phyloP scores from a whole-genome alignment of 116 monocot genomes.

The Cymodocea nodosa region DNA sequence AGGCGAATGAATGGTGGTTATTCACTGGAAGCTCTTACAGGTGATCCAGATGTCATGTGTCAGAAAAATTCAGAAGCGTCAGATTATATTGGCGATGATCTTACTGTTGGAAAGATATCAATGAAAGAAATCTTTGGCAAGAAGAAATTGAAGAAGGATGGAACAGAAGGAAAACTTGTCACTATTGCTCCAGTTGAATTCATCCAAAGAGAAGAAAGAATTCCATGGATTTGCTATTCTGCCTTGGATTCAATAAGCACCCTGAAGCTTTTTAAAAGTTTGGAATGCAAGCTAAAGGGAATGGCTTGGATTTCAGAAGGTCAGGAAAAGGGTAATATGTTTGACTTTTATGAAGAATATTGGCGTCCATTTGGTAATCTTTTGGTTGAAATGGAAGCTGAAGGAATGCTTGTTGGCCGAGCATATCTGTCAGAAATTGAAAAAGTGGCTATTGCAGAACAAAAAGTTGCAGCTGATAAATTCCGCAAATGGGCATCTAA shows the following conservation, averaged over 20 bases:
- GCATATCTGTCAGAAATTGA: constrained; percentile 62
- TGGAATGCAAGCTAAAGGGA: constrained; percentile 47
- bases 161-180: constrained; percentile 56
- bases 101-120: constrained; percentile 66
- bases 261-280: constrained; percentile 47
- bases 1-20: constrained; percentile 76
- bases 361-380: constrained; percentile 86
- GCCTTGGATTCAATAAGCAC: constrained; percentile 80
- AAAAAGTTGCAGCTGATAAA: constrained; percentile 52
- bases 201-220: constrained; percentile 70
- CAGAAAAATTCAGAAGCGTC: background rate
- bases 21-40: constrained; percentile 90
- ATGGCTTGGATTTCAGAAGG: constrained; percentile 48
- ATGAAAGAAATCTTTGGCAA: constrained; percentile 89
- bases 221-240: constrained; percentile 86
- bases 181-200: constrained; percentile 59
- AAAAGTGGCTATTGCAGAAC: constrained; percentile 62
- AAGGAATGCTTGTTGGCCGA: constrained; percentile 84
- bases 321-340: constrained; percentile 52
- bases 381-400: constrained; percentile 80
- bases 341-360: constrained; percentile 79
- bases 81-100: constrained; percentile 7
- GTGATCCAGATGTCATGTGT: constrained; percentile 41
- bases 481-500: constrained; percentile 83
- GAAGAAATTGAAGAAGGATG: constrained; percentile 86